Base-by-base conservation (phyloP, 108 stramenopile species). In the Epithemia pelagica region DNA sequence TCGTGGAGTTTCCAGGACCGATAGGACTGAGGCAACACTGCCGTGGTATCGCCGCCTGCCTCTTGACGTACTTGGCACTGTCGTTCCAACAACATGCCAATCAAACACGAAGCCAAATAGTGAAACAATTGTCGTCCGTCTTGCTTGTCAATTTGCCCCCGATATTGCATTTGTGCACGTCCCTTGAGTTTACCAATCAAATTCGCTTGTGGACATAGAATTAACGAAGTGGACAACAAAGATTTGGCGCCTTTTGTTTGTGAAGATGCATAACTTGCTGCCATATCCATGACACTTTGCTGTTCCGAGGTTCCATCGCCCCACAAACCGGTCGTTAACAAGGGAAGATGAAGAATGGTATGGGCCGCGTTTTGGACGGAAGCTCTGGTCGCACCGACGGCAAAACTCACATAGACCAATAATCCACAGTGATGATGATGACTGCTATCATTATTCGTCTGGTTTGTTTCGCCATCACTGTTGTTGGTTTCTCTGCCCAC, bases 121-220 rank as follows among this genome's bases (percentile, higher is more conserved):
- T 84, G 69, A 46, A 80, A 87, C 15, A 84, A 52, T 31, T 68
- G 62, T 37, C 78, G 26, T 20, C 86, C 86, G 54, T 59, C 32
- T n/a, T 72, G 56, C 64, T 87, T 87, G 52, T 73, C 66, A 25
- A 80, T 74, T 58, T 87, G 86, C 30, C 78, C 79, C 25, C 79
- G 81, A 67, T 87, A 87, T 67, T 87, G 86, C 24, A 87, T 80
- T 0, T 82, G 84, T 5, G 83, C 83, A 0, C 76, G 61, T 29
- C 67, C 72, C 59, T 80, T 82, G 59, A 78, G 22, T 64, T 83
- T 87, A 57, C 72, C 69, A 55, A 79, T 87, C 27, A 87, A 53
- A 76, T 84, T 87, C 2, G 86, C 83, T 67, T 87, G 86, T 7
- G 86, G 86, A 0, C 84, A 81, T 20, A 87, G 52, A 19, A 82